These are phyloP conservation scores for Suillus luteus DNA, from an alignment of 768 basidiomycete species.

Conservation along the genomic window DNA sequence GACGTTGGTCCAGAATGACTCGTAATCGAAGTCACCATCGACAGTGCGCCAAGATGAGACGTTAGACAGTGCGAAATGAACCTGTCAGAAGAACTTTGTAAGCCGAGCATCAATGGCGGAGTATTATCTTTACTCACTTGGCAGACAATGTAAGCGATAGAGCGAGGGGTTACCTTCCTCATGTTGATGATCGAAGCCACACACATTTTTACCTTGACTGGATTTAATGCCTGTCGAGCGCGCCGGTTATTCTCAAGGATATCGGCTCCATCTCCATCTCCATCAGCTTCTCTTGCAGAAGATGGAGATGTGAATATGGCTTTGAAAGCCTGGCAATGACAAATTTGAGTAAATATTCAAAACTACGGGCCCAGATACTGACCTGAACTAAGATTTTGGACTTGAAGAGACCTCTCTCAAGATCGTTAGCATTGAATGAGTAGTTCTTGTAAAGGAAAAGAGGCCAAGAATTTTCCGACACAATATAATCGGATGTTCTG, in stretches of 20 bases:
- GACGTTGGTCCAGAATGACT: too few relatives aligned
- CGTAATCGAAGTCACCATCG: too few relatives aligned
- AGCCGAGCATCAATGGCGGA: background rate
- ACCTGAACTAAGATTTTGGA: conserved; percentile 18
- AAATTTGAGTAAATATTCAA: too few relatives aligned
- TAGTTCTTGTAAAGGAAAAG: conserved; percentile 16
- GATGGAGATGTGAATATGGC: conserved; percentile 21
- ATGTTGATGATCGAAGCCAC: too few relatives aligned
- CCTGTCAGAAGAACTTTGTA: background rate
- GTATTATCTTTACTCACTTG: conserved; percentile 17
- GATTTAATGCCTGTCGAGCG: too few relatives aligned
- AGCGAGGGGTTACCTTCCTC: too few relatives aligned
- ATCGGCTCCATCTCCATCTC: background rate
- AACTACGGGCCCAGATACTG: background rate
- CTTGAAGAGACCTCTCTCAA: conserved; percentile 20
- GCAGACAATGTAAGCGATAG: conserved; percentile 23
- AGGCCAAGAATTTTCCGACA: conserved; percentile 13
- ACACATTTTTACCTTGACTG: too few relatives aligned
- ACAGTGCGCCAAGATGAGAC: too few relatives aligned
- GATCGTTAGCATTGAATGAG: background rate
- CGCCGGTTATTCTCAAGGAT: background rate
- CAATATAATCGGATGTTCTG: conserved; percentile 11
- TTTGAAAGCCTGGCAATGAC: conserved; percentile 15
- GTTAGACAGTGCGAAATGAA: too few relatives aligned
- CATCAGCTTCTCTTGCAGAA: conserved; percentile 7